Evolutionary conservation across 140 eudicot species (phyloP).

Genomic region (Cichorium intybus): DNA sequence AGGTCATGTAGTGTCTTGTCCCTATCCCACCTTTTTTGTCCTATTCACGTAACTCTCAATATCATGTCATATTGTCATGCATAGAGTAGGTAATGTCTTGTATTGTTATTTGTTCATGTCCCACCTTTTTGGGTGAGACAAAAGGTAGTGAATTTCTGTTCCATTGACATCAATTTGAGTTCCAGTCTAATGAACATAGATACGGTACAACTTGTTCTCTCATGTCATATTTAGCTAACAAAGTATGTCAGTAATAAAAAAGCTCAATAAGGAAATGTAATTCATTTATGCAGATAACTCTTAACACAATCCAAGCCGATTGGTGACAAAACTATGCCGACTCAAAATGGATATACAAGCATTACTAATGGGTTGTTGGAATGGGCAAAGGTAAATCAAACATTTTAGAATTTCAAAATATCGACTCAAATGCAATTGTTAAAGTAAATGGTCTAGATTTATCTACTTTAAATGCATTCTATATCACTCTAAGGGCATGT

Average conservation of each 20-base stretch:
- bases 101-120: no score
- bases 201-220: background rate
- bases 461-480: constrained; percentile 71
- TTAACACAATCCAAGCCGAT: constrained; percentile 78
- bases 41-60: no score
- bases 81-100: no score
- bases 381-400: constrained; percentile 94
- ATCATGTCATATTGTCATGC: no score
- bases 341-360: constrained; percentile 67
- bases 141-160: background rate
- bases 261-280: constrained; percentile 20
- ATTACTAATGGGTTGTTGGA: constrained; percentile 98
- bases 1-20: no score
- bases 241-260: background rate
- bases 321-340: constrained; percentile 88
- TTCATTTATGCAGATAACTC: constrained; percentile 71
- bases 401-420: constrained; percentile 85
- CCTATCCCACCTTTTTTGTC: no score
- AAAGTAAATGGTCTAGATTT: constrained; percentile 76
- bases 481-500: constrained; percentile 93
- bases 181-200: no score
- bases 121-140: background rate
- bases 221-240: background rate
- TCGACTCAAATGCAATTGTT: constrained; percentile 81
- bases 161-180: background rate